Evolutionary conservation across 2,329 filamentous ascomycete genomes (phyloP).

Genomic region (Diaporthe vexans): DNA sequence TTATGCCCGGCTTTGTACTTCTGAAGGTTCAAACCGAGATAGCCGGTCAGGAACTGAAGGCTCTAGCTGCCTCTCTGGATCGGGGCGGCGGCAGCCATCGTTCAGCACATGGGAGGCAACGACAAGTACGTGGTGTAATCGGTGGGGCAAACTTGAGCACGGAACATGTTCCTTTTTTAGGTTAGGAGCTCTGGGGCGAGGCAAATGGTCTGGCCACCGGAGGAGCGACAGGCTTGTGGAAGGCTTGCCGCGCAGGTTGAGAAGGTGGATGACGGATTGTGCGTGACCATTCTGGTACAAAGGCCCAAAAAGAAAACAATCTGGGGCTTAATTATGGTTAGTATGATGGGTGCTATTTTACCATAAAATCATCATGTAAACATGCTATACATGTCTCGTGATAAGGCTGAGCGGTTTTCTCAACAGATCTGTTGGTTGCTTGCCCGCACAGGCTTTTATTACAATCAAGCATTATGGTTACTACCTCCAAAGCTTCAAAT

Average conservation of each 20-base stretch:
- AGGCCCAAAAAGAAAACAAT: background rate
- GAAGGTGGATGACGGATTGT: constrained; percentile 8
- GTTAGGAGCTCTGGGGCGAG: background rate
- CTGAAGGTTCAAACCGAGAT: background rate
- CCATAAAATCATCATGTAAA: too few species aligned
- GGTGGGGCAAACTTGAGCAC: background rate
- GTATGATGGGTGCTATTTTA: too few species aligned
- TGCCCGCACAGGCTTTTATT: too few species aligned
- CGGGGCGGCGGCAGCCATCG: background rate
- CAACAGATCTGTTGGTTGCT: too few species aligned
- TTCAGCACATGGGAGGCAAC: background rate
- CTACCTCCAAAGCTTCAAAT: too few species aligned
- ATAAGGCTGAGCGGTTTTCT: too few species aligned
- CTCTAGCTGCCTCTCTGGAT: background rate
- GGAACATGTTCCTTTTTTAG: constrained; percentile 17
- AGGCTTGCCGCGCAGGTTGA: constrained; percentile 4
- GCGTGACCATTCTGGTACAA: background rate
- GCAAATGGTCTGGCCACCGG: background rate
- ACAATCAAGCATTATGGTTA: too few species aligned
- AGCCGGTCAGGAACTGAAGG: background rate
- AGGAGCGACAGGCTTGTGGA: background rate
- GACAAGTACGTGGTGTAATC: background rate
- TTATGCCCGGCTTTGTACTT: background rate
- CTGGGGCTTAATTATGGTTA: too few species aligned
- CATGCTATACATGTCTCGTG: too few species aligned